These are phyloP conservation scores for Cardamine chenopodiifolia DNA, from an alignment of 345 rosid species.

Conservation along the genomic window DNA sequence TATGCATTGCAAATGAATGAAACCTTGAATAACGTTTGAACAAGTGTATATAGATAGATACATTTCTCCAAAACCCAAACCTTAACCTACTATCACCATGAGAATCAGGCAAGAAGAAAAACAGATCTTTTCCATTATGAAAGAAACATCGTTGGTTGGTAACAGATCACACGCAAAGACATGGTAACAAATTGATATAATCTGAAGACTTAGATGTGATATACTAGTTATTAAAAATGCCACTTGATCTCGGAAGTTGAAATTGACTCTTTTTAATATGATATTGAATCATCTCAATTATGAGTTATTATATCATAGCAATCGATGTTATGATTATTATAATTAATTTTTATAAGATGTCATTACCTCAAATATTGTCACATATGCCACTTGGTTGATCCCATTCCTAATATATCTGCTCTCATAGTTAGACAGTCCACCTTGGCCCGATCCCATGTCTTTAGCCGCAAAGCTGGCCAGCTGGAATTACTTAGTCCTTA, in stretches of 20 bases:
- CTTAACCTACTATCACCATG: not conserved
- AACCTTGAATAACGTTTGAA: not conserved
- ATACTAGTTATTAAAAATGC: not conserved
- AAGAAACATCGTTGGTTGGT: not conserved
- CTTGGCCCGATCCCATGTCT: constrained; percentile 15
- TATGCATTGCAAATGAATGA: not conserved
- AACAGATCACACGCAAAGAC: not conserved
- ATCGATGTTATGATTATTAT: not conserved
- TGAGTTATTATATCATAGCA: not conserved
- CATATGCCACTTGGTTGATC: constrained; percentile 14
- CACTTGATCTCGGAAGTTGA: not conserved
- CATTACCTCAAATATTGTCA: not conserved
- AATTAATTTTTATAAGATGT: not conserved
- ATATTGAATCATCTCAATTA: not conserved
- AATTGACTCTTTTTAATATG: not conserved
- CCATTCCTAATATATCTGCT: not conserved
- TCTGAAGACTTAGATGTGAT: not conserved
- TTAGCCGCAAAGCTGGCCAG: not conserved
- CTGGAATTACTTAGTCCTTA: not conserved
- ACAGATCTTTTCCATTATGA: not conserved
- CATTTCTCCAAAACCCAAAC: not conserved
- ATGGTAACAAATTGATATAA: not conserved
- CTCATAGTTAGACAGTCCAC: constrained; percentile 11
- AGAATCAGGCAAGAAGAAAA: not conserved
- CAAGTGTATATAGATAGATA: not conserved